Evolutionary conservation across 305 asterid species (phyloP), one percentile per base, ranked within the genome.

Genomic region (Fraxinus velutina): DNA sequence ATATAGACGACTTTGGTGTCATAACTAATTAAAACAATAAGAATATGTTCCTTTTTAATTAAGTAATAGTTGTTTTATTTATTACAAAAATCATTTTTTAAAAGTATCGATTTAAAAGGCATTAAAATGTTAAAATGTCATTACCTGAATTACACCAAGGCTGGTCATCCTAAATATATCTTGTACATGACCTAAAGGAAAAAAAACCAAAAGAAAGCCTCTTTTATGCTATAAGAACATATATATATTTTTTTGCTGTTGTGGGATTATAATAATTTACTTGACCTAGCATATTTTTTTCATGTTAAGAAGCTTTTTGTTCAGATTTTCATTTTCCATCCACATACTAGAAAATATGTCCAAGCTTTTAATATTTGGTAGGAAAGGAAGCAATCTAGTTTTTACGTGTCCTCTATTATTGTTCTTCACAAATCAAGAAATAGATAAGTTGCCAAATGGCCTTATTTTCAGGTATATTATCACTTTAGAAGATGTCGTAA

Each of bases 401-500:
- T n/a, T 52, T 39, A 32, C 36, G 71, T 44, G 66, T 62, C 75
- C 19, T 66, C 36, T 17, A 0, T 42, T 76, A 68, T 79, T 21
- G 17, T 70, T 66, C 50, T 76, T 37, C 62, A 68, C 73, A 27
- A 82, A 76, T 21, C 39, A 71, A 24, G 36, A 5, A 44, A 52
- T n/a, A 15, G 42, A 52, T 62, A 52, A 50, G 60, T 32, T 50
- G 71, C 77, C 36, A 79, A 84, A 80, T 77, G 37, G 34, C 76
- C 73, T 68, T 42, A 78, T 72, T 82, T 79, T 86, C 92, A 96
- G 99, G 91, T 96, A 96, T 82, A 80, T 82, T 60, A 89, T 79
- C 15, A 83, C 78, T 81, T 92, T 96, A 27, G 92, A 88, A 86
- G 97, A 92, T 80, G 76, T 88, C 10, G 93, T 96, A 79, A 80